Percentiles rank a stretch among this genome's conserved stretches.
Evolutionary conservation across 1,139 yeast species (phyloP).

Genomic region (Suhomyces maxii): DNA sequence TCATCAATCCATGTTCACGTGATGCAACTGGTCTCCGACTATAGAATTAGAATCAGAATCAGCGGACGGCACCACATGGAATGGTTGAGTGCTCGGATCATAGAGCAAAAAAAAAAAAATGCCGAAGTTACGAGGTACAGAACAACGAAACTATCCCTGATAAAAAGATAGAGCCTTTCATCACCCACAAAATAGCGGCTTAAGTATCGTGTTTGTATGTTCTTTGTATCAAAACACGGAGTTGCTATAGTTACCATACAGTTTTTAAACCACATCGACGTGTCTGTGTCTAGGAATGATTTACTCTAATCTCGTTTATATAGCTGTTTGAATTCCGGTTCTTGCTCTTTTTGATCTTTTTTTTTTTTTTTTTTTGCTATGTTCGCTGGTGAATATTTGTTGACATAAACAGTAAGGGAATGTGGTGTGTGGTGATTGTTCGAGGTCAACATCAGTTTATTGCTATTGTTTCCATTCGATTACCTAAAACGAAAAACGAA

Average conservation of each 20-base stretch:
- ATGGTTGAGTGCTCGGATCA: no score
- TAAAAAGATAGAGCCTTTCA: no score
- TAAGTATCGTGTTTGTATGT: not conserved
- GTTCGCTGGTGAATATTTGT: not conserved
- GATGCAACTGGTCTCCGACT: no score
- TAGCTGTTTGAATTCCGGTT: not conserved
- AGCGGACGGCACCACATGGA: no score
- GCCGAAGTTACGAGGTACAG: no score
- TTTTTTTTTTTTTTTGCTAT: no score
- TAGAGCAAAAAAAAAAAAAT: no score
- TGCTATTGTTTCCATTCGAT: not conserved
- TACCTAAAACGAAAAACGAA: not conserved
- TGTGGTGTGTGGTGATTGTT: slow-evolving; percentile 2
- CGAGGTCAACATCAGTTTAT: not conserved
- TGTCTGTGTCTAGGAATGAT: not conserved
- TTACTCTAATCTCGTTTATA: not conserved
- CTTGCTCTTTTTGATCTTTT: no score
- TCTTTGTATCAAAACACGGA: not conserved
- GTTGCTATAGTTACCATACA: not conserved
- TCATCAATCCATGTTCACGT: no score
- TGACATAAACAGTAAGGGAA: not conserved
- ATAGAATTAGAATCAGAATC: no score
- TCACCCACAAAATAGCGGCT: not conserved
- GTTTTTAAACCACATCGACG: not conserved
- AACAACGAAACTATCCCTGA: no score